Evolutionary conservation across 2,329 filamentous ascomycete genomes (phyloP), one percentile per base, ranked within the genome.

Genomic region (Purpureocillium takamizusanense): DNA sequence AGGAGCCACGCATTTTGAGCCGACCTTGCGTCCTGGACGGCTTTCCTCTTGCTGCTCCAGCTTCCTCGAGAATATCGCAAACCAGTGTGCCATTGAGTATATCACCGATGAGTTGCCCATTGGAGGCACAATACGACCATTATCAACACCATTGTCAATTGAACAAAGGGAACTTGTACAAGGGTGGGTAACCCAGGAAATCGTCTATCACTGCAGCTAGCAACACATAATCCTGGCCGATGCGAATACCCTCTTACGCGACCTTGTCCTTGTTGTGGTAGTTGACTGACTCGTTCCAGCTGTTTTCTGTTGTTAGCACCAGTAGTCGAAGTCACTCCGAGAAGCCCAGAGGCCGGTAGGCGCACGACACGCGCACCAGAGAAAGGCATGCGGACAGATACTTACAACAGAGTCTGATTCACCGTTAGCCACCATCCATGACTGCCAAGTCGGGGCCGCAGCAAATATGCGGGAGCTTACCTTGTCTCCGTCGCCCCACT

Each of bases 401-500:
- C 57, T 55, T 58, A 60, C 57, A 61, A 61, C 37, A 82, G 51
- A 51, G 80, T 83, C 81, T 81, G 46, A 5, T 16, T 31, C 31
- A 16, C 43, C 41, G 49, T 61, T 48, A 62, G 56, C 39, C 42
- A 39, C n/a, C 12, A 11, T 21, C 5, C 41, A 13, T 17, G n/a
- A 9, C n/a, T 16, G 13, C 8, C 12, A 7, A 10, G 18, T 15
- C 6, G 15, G 14, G n/a, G 6, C 10, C 1, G 13, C 23, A 21
- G 42, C 46, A 10, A 5, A 25, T 25, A 5, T 25, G 6, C 21
- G 21, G 10, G 21, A 6, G 21, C 62, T 59, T 40, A 87, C 85
- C 85, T 97, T 92, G 72, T 98, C 92, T 60, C 92, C 92, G 60
- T 97, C 74, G 51, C 90, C 89, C 85, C 85, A 98, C 58, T 78